Evolutionary conservation across 306 rosid species (phyloP), one percentile per base, ranked within the genome.

Genomic region (Pterocarpus santalinus): DNA sequence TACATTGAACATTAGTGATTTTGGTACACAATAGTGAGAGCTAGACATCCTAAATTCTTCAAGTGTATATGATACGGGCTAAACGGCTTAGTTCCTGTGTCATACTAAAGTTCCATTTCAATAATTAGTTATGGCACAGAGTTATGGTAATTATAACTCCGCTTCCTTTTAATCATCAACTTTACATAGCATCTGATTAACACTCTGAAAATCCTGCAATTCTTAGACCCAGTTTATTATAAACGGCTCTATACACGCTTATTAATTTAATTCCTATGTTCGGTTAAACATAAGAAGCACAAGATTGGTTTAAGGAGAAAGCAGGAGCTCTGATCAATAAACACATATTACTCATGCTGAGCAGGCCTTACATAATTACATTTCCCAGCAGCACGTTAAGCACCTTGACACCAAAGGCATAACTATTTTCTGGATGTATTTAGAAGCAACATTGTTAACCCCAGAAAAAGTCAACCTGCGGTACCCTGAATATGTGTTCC

Each of bases 401-500:
- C 82, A n/a, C 70, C 5, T 57, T 57, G 67, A 14, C 56, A 36
- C 53, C 78, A 47, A 38, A 64, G 77, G 22, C 35, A 1, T 4
- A 22, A 36, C 44, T 38, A 14, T 71, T 49, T 46, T 22, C 17
- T n/a, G 13, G 36, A 33, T 15, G 12, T 6, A 44, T 13, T 38
- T 78, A 8, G 63, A 51, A 38, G 17, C 66, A 51, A 1, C 46
- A n/a, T 16, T 57, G 7, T 53, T 53, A 30, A 39, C 41, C 49
- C 84, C 34, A 51, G 12, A 16, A 49, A 78, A 22, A 68, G 36
- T 72, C 81, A 56, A 32, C 32, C 3, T 77, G 82, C 36, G 88
- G 86, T 30, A 87, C 78, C 76, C 90, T 81, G 67, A 85, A 90
- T 65, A 92, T 87, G 61, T 88, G 95, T 81, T 92, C 94, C 63